Percentiles rank a stretch among this genome's conserved stretches.
These are phyloP conservation scores for Lanmaoa pseudosensibilis DNA, from an alignment of 768 basidiomycete genomes.

Conservation along the genomic window DNA sequence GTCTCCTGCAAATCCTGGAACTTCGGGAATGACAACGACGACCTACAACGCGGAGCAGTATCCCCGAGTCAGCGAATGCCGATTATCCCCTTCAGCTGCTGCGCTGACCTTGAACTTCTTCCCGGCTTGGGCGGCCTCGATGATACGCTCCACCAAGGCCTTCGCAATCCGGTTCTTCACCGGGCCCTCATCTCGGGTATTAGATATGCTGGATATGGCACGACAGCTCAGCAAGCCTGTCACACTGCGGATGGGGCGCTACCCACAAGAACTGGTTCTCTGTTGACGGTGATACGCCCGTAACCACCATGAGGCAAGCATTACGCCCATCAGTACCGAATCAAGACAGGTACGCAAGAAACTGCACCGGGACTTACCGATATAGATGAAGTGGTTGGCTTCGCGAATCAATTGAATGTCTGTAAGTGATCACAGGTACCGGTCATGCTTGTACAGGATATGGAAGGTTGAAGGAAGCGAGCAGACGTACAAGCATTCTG, in stretches of 20 bases:
- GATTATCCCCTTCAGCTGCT: not conserved
- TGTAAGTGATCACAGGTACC: slow-evolving; percentile 23
- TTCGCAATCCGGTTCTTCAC: slow-evolving; percentile 82
- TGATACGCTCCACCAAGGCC: slow-evolving; percentile 81
- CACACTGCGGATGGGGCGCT: not conserved
- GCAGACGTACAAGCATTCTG: slow-evolving; percentile 82
- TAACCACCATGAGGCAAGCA: slow-evolving; percentile 11
- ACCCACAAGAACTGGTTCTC: slow-evolving; percentile 89
- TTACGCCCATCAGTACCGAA: slow-evolving; percentile 13
- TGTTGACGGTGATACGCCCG: slow-evolving; percentile 14
- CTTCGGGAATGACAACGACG: slow-evolving; percentile 83
- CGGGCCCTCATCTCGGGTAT: slow-evolving; percentile 58
- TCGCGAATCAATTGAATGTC: slow-evolving; percentile 81
- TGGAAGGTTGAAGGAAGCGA: not conserved
- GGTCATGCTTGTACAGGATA: not conserved
- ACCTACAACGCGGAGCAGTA: slow-evolving; percentile 47
- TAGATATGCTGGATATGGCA: slow-evolving; percentile 62
- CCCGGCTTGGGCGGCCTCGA: slow-evolving; percentile 70
- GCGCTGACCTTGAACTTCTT: slow-evolving; percentile 70
- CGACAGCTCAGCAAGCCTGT: slow-evolving; percentile 4
- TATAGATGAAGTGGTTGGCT: slow-evolving; percentile 87
- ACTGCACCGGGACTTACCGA: slow-evolving; percentile 57
- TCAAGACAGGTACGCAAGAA: not conserved
- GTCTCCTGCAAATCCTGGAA: slow-evolving; percentile 88
- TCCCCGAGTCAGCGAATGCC: not conserved